A percentile compares a stretch with the other conserved stretches of the same genome.
phyloP scores from a whole-genome alignment of 2,329 filamentous ascomycete species.

The Penicillium sp. region DNA sequence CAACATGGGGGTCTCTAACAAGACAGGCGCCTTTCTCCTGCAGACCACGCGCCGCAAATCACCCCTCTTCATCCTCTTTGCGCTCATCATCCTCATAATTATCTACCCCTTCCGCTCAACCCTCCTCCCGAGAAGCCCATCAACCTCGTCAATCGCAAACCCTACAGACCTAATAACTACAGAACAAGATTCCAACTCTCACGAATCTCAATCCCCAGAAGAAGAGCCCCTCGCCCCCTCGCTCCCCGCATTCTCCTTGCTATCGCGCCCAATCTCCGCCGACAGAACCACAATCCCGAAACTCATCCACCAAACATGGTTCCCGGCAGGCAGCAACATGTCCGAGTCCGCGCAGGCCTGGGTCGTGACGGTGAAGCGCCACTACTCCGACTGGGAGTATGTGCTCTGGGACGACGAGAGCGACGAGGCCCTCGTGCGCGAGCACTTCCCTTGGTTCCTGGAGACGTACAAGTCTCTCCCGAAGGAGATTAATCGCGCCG shows the following conservation, averaged over 20 bases:
- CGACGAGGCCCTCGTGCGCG: constrained; percentile 22
- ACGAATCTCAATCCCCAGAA: background rate
- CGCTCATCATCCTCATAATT: background rate
- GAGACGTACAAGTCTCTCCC: constrained; percentile 22
- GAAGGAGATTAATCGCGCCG: constrained; percentile 27
- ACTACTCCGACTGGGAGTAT: constrained; percentile 28
- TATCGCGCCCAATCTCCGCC: constrained; percentile 20
- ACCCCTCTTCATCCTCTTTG: constrained; percentile 3
- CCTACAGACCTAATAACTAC: background rate
- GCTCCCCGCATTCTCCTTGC: constrained; percentile 19
- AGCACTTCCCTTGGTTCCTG: constrained; percentile 27
- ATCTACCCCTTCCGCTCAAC: constrained; percentile 12
- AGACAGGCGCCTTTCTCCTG: background rate
- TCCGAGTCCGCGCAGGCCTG: constrained; percentile 24
- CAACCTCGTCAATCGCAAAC: background rate
- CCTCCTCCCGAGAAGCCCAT: background rate
- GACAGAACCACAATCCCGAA: constrained; percentile 26
- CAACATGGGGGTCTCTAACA: constrained; percentile 1
- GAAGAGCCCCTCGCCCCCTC: background rate
- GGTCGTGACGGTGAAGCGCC: constrained; percentile 22
- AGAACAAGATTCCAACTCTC: background rate
- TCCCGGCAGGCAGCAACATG: constrained; percentile 30
- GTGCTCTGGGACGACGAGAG: constrained; percentile 30
- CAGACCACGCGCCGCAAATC: constrained; percentile 8
- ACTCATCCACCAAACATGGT: constrained; percentile 31